Conservation (phyloP, 1,284 basidiomycete genomes). For the Amylostereum areolatum region DNA sequence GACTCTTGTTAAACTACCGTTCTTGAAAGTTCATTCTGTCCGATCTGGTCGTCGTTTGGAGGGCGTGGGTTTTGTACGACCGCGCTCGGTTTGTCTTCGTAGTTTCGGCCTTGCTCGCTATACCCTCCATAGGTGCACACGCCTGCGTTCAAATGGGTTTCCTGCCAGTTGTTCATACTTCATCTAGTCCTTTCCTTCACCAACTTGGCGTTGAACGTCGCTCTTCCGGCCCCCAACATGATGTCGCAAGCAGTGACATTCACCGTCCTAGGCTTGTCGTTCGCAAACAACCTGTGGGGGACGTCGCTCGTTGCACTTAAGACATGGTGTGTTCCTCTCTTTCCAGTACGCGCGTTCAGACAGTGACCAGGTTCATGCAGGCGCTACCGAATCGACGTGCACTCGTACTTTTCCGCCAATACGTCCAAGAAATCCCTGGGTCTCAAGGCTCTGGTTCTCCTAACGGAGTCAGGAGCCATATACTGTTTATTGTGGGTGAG, state of each 20-base stretch:
- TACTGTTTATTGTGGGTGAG: neutral
- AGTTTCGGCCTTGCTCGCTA: neutral
- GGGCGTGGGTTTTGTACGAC: constrained; percentile 2
- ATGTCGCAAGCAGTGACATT: neutral
- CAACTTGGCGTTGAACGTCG: neutral
- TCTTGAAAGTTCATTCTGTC: neutral
- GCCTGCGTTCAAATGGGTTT: neutral
- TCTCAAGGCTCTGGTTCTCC: neutral
- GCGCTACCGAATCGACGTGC: neutral
- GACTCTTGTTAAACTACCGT: neutral
- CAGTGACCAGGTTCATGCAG: neutral
- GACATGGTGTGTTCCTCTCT: constrained; percentile 1
- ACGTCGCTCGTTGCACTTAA: constrained; percentile 1
- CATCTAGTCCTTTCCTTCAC: neutral
- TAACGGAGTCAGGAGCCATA: neutral
- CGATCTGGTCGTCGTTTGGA: constrained; percentile 1
- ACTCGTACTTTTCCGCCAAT: too few species aligned
- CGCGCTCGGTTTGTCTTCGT: neutral
- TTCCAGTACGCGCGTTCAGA: neutral
- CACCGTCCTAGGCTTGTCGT: neutral
- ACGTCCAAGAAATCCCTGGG: neutral
- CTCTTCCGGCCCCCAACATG: neutral
- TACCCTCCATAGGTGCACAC: neutral
- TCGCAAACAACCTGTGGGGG: constrained; percentile 2
- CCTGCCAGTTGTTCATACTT: neutral